Conservation (phyloP, 2,329 filamentous ascomycete genomes). For the Dothideomycetes sp. region DNA sequence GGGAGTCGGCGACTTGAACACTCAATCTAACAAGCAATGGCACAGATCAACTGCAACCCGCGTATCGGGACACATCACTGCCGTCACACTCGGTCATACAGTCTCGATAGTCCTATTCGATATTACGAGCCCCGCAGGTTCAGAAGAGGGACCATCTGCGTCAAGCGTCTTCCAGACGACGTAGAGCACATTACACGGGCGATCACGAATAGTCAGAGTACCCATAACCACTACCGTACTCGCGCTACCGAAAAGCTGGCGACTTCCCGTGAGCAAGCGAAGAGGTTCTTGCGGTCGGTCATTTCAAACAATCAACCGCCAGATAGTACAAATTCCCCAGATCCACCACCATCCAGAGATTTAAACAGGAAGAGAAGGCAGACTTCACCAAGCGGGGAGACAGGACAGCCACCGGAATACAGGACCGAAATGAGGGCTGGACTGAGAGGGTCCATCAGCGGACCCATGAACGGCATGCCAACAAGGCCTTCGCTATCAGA, state of each 20-base stretch:
- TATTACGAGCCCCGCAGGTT: slow-evolving; percentile 6
- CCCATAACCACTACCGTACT: background rate
- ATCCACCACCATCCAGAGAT: slow-evolving; percentile 4
- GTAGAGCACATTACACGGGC: background rate
- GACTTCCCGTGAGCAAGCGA: slow-evolving; percentile 37
- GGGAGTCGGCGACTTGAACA: background rate
- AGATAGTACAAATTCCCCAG: background rate
- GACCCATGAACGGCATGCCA: slow-evolving; percentile 26
- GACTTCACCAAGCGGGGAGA: slow-evolving; percentile 12
- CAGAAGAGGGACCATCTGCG: slow-evolving; percentile 5
- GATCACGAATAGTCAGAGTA: background rate
- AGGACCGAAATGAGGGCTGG: slow-evolving; percentile 23
- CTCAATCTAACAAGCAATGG: background rate
- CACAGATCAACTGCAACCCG: background rate
- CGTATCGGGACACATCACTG: background rate
- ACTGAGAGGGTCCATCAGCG: slow-evolving; percentile 28
- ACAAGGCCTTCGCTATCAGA: slow-evolving; percentile 30
- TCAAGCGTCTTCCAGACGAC: slow-evolving; percentile 6
- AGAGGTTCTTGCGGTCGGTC: slow-evolving; percentile 37
- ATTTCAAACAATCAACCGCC: slow-evolving; percentile 17
- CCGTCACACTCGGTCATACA: background rate
- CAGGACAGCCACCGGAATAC: slow-evolving; percentile 1
- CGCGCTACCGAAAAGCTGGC: slow-evolving; percentile 31
- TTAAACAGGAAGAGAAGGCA: slow-evolving; percentile 13
- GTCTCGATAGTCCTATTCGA: background rate